Percentiles rank a stretch among this genome's conserved stretches.
Conservation (phyloP, 176 grass and related monocot genomes). For the Aegilops sharonensis region DNA sequence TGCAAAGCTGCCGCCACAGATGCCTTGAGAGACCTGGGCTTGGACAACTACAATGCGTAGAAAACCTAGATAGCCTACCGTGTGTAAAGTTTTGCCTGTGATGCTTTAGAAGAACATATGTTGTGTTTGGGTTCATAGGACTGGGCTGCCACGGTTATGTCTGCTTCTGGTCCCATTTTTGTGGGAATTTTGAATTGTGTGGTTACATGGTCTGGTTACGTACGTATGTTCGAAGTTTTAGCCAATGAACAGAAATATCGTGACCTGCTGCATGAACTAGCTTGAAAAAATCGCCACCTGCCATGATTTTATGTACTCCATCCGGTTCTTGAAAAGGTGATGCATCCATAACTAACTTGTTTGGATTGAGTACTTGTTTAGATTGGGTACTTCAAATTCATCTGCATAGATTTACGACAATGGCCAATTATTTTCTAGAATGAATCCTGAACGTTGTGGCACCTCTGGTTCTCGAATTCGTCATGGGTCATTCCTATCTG, state of each 20-base stretch:
- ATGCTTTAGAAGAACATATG: neutral
- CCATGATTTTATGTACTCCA: neutral
- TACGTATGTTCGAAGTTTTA: neutral
- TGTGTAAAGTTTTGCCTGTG: neutral
- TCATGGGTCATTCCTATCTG: neutral
- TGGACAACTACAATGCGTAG: slow-evolving; percentile 82
- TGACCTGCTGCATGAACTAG: neutral
- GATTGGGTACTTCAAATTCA: neutral
- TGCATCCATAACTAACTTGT: neutral
- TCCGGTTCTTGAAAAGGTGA: neutral
- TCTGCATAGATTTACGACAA: neutral
- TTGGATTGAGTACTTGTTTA: too few species aligned
- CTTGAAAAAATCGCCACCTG: neutral
- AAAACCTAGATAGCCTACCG: neutral
- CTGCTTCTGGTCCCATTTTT: neutral
- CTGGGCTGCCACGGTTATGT: neutral
- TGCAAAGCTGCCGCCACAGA: slow-evolving; percentile 90
- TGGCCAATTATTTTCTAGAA: neutral
- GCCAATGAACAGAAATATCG: too few species aligned
- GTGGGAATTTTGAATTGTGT: neutral
- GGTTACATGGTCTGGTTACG: neutral
- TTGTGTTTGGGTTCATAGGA: neutral
- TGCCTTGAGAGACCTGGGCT: slow-evolving; percentile 82
- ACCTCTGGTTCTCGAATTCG: neutral
- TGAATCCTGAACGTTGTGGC: neutral